Base-by-base conservation (phyloP, 495 filamentous ascomycete species). In the Aspergillus heteromorphus region DNA sequence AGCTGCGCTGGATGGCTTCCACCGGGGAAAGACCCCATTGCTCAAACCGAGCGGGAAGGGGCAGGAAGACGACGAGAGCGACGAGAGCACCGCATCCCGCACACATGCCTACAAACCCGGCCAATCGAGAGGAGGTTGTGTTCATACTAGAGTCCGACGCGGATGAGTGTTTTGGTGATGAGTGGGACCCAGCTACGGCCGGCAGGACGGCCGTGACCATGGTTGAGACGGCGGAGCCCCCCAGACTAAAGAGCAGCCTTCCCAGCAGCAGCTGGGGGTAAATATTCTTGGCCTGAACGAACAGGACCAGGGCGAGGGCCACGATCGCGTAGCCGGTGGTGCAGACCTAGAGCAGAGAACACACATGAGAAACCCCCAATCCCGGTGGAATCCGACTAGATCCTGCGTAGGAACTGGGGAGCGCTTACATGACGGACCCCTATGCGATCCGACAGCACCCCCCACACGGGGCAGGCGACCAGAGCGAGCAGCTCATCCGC, bases 171-270 rank as follows among this genome's bases (percentile, higher is more conserved):
- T 49, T 16, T 14, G 16, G 40, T 38, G 49, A 14, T 67, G 72
- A 49, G 79, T 75, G 1, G 82, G 83, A 38, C 52, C 65, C 79
- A 16, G 89, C 91, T 65, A 98, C 88, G 6, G 87, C 86, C 1
- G 93, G 95, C 16, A 97, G 76, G 21, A 95, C 88, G 1, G 93
- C 93, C 5, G 95, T 97, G 25, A 99, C 93, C 93, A 99, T 99
- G 1, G 95, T 97, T 21, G 91, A 89, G 67, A 89, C 87, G 11
- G 93, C 95, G 13, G 92, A 87, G 4, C 88, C 93, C 10, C 93
- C 93, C 11, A 97, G 51, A 56, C 90, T 92, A 72, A 99, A 99
- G 31, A 93, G 73, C 34, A 97, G 75, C 56, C 93, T 78, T 19
- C 87, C 92, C 27, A 97, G 73, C 36, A 99, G 73, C 59, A 99